Conservation (phyloP, 345 rosid genomes). For the Lepidium didymum region DNA sequence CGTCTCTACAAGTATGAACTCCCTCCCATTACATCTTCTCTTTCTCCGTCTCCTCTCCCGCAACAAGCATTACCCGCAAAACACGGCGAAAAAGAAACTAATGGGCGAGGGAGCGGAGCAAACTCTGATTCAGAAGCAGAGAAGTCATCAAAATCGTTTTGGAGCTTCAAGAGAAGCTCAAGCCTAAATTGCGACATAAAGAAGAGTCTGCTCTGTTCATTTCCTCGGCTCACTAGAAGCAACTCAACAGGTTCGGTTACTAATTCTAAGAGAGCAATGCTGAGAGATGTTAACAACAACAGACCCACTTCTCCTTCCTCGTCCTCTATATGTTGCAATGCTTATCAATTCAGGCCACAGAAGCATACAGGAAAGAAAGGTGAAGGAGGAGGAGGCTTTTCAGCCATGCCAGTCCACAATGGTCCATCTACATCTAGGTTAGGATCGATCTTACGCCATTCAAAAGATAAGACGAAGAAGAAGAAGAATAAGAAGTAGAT, state of each 20-base stretch:
- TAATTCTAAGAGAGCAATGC: conserved; percentile 28
- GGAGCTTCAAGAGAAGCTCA: conserved; percentile 77
- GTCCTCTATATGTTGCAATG: conserved; percentile 8
- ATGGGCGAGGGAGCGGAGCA: conserved; percentile 7
- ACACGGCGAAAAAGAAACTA: conserved; percentile 17
- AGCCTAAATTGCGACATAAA: conserved; percentile 53
- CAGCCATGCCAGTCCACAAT: conserved; percentile 48
- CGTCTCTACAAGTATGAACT: conserved; percentile 21
- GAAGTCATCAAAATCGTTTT: conserved; percentile 50
- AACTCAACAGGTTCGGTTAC: conserved; percentile 61
- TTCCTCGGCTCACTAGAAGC: conserved; percentile 59
- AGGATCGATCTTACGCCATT: conserved; percentile 24
- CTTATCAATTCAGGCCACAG: conserved; percentile 34
- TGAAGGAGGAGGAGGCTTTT: conserved; percentile 38
- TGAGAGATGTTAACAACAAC: conserved; percentile 35
- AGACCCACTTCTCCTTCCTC: conserved; percentile 24
- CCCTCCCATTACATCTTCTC: conserved; percentile 30
- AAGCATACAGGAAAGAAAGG: conserved; percentile 37
- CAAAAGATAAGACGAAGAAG: conserved; percentile 16
- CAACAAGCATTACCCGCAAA: conserved; percentile 11
- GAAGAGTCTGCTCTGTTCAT: conserved; percentile 47
- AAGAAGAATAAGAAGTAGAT: conserved; percentile 18
- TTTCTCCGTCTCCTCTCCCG: conserved; percentile 41
- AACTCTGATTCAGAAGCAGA: conserved; percentile 31
- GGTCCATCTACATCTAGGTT: conserved; percentile 35